Base-by-base conservation (phyloP, 2,329 filamentous ascomycete species). In the Penicillium paneum region DNA sequence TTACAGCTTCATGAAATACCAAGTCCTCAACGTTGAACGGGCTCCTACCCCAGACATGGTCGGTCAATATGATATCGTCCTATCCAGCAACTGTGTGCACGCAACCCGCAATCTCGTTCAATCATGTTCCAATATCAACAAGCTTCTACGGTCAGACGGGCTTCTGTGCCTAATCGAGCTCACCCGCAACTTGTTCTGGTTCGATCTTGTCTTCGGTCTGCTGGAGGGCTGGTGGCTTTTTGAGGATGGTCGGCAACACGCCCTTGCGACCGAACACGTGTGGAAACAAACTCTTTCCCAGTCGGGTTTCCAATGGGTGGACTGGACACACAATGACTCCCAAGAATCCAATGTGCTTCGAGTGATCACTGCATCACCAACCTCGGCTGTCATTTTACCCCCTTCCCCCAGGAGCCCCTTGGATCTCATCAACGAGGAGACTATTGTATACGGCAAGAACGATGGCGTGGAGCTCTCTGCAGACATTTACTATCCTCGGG, bases 181-280 rank as follows among this genome's bases (percentile, higher is more conserved):
- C 2, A 73, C 70, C 0, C 44, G 48, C 10, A 60, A 55, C 8
- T 35, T 72, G 10, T 63, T 45, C 56, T 74, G 67, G 65, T 55
- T 67, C 8, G 71, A 74, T 52, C 46, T 72, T 8, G 63, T 72
- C 1, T 67, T 70, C 26, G 71, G 72, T 2, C 46, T 72, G 1
- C 52, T 74, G 0, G 68, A 72, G n/a, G 71, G 70, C 3, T 74
- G 71, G 71, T 74, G 71, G 71, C 51, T 67, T 0, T 71, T 70
- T 39, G 57, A 67, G 0, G 70, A 74, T 49, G 62, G 61, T 3
- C 59, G 68, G 1, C 19, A 43, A 8, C 64, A 71, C 46, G 62
- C 62, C 1, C 38, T 69, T 1, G 57, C 51, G 0, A 31, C 28
- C 5, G 52, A 61, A 17, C 2, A 36, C 7, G 19, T 43, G 2